A percentile compares a stretch with the other conserved stretches of the same genome.
Evolutionary conservation across 1,284 basidiomycete species (phyloP).

Genomic region (Ustilago esculenta): DNA sequence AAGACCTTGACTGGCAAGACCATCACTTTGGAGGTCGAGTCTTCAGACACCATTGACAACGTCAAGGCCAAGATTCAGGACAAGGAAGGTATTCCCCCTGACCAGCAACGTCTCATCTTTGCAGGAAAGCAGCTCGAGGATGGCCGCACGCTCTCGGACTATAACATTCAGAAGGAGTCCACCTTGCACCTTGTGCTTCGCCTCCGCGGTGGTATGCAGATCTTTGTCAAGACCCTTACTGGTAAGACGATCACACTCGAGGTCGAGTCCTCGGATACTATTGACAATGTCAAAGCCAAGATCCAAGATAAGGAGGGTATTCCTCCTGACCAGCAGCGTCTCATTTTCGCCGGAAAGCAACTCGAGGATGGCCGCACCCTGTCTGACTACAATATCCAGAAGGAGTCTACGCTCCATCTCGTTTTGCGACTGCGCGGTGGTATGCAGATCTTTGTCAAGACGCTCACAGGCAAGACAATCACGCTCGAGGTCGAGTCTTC

Average conservation of each 20-base stretch:
- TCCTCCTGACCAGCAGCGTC: no score
- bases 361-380: no score
- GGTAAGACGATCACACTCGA: conserved; percentile 96
- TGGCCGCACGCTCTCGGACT: no score
- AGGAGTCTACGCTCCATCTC: conserved; percentile 61
- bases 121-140: no score
- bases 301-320: no score
- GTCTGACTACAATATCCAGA: no score
- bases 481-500: conserved; percentile 87
- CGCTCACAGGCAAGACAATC: conserved; percentile 98
- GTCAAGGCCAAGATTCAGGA: conserved; percentile 70
- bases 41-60: conserved; percentile 73
- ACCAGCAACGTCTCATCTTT: conserved; percentile 64
- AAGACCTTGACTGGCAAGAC: no score
- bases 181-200: conserved; percentile 91
- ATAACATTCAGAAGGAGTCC: no score
- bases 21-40: conserved; percentile 65
- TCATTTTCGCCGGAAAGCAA: no score
- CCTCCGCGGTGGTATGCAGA: conserved; percentile 75
- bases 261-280: no score
- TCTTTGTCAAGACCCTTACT: conserved; percentile 77
- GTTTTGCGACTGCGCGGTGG: conserved; percentile 64
- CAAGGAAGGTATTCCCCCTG: conserved; percentile 62
- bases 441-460: conserved; percentile 68
- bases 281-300: no score